A percentile compares a stretch with the other conserved stretches of the same genome.
Evolutionary conservation across 2,329 filamentous ascomycete species (phyloP).

Genomic region (Arthrobotrys megalospora): DNA sequence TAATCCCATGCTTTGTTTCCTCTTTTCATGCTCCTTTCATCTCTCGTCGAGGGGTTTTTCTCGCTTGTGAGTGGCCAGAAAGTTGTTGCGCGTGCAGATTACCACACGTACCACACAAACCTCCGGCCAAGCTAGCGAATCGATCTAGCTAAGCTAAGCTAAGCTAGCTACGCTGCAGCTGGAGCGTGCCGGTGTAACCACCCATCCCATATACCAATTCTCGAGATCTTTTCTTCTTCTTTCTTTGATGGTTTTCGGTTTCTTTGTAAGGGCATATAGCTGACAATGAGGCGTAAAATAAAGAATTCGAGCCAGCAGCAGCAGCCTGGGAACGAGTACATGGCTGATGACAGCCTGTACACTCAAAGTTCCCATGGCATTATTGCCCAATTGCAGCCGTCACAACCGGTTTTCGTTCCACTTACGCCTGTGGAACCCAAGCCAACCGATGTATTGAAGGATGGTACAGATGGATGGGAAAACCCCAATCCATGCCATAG

Average conservation of each 20-base stretch:
- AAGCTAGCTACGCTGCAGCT: too few species aligned
- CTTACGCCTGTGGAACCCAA: not conserved
- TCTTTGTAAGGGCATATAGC: not conserved
- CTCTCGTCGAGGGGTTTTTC: not conserved
- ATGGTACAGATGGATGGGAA: slow-evolving; percentile 12
- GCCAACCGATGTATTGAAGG: not conserved
- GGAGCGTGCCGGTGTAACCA: too few species aligned
- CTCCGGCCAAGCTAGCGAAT: slow-evolving; percentile 4
- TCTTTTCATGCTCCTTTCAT: not conserved
- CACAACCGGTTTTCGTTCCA: not conserved
- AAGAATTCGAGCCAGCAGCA: not conserved
- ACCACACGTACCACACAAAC: slow-evolving; percentile 39
- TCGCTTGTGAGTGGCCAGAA: not conserved
- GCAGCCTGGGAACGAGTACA: not conserved
- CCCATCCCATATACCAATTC: not conserved
- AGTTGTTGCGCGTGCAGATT: slow-evolving; percentile 32
- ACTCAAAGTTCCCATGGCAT: not conserved
- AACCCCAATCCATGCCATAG: slow-evolving; percentile 33
- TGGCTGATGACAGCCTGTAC: not conserved
- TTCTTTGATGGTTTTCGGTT: not conserved
- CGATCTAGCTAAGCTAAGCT: too few species aligned
- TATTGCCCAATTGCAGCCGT: too few species aligned
- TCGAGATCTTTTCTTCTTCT: not conserved
- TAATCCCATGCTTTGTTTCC: not conserved
- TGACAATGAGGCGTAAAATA: not conserved